Evolutionary conservation across 1,284 basidiomycete genomes (phyloP), one percentile per base, ranked within the genome.

Genomic region (Leucoagaricus sp.): DNA sequence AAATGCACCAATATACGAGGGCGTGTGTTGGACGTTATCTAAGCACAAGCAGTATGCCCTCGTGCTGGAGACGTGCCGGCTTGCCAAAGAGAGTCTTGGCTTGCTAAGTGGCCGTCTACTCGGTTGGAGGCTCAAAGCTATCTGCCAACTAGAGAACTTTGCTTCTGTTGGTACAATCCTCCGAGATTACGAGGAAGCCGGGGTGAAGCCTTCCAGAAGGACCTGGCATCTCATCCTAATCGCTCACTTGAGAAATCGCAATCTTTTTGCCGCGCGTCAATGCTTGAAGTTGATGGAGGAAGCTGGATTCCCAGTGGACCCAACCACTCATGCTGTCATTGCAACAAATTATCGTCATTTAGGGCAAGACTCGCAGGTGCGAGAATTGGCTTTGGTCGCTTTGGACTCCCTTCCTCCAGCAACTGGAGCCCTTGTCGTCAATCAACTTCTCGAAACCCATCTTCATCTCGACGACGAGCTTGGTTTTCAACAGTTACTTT

Each of bases 191-290:
- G 65, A 72, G 42, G 62, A 65, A 29, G 70, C 77, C 55, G 65
- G 72, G 1, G 62, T 86, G 40, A 63, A 62, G 15, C 86, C 86
- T 23, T 80, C 76, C 47, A 76, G 80, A 46, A 75, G 82, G 61
- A 89, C 88, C 1, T 90, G 80, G 66, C 85, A 89, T 64, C 73
- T 87, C 15, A 74, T 91, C 36, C 72, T 90, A 12, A 77, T 81
- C 6, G 86, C 83, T 26, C 78, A 85, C 66, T 73, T 92, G 52
- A 84, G 81, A 65, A 92, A 92, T 67, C 75, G 78, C 69, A 78
- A 90, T 68, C 69, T 91, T 45, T 63, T 68, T 55, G 75, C 75
- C 42, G 86, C 86, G 48, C 81, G 78, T 67, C 68, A 69, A 41
- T 75, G 69, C 60, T 69, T 91, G 12, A 70, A 70, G 10, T 60